Evolutionary conservation across 495 filamentous ascomycete genomes (phyloP), one percentile per base, ranked within the genome.

Genomic region (Clavariopsis aquatica): DNA sequence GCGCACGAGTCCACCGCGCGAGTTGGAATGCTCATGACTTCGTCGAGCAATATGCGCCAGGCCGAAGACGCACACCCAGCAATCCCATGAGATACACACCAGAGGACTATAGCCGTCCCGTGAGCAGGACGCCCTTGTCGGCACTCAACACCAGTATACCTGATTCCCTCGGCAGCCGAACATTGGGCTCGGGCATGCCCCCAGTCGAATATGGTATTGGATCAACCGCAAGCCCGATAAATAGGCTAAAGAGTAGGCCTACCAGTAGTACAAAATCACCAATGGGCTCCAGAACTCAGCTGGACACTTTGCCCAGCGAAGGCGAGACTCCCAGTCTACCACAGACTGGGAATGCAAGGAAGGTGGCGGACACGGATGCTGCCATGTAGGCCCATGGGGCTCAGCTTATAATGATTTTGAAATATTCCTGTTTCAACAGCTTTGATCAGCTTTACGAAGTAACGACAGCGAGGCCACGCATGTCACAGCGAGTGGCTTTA

Each of bases 21-120:
- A 75, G 72, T 62, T 77, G 75, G 75, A 74, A 64, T 45, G 61
- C 73, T 19, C 53, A 62, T 12, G 73, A 76, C 49, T 75, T 75
- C 60, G 64, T 38, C 36, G 68, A 66, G 3, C 24, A 57, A 7
- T 19, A 62, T 20, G 38, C 31, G 12, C 22, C 29, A 12, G 38
- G 26, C 17, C 49, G 60, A 15, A 26, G 26, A 55, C 51, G 49
- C 1, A 27, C 49, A 1, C 6, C 24, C 1, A 49, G 60, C n/a
- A 22, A 24, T 13, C n/a, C 51, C 13, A 23, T 24, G 47, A 10
- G n/a, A 34, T 24, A 52, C 29, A 43, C 29, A 8, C 58, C 46
- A 43, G 58, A 61, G 13, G 45, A 26, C 20, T 2, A 5, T 27
- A 41, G 9, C 49, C 60, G 60, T 2, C 38, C 60, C 0, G 51